A percentile compares a stretch with the other conserved stretches of the same genome.
Evolutionary conservation across 768 basidiomycete species (phyloP).

Genomic region (Macrolepiota albuminosa): DNA sequence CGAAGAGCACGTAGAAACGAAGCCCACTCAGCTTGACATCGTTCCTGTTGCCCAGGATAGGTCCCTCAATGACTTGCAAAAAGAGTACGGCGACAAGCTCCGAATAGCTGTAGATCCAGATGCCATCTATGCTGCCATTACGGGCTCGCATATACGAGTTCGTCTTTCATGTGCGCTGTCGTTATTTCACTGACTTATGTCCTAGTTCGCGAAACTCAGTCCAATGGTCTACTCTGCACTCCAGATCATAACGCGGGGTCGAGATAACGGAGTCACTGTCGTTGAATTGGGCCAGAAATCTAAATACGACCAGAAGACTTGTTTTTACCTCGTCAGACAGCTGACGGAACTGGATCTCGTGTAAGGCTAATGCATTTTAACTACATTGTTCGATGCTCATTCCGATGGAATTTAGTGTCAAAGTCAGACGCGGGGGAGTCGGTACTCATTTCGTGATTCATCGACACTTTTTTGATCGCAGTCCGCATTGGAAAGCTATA

Average conservation of each 20-base stretch:
- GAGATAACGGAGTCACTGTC: constrained; percentile 73
- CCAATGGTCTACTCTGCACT: constrained; percentile 83
- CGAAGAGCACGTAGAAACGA: constrained; percentile 38
- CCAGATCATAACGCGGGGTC: constrained; percentile 78
- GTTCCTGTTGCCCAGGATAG: constrained; percentile 52
- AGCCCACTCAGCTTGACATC: constrained; percentile 42
- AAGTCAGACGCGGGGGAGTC: constrained; percentile 72
- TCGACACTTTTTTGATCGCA: constrained; percentile 77
- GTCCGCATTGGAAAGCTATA: constrained; percentile 71
- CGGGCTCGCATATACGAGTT: constrained; percentile 82
- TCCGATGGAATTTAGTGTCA: constrained; percentile 42
- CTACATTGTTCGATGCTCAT: not conserved
- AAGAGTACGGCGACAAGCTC: constrained; percentile 55
- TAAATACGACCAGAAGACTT: constrained; percentile 85
- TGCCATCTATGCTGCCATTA: constrained; percentile 72
- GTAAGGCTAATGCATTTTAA: constrained; percentile 33
- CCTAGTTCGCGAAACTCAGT: constrained; percentile 72
- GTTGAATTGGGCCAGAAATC: constrained; percentile 74
- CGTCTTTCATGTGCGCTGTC: constrained; percentile 19
- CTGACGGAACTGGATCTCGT: constrained; percentile 69
- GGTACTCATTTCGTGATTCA: constrained; percentile 79
- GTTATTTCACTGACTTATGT: constrained; percentile 6
- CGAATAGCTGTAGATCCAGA: constrained; percentile 75
- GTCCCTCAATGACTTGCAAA: constrained; percentile 51
- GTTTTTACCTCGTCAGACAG: constrained; percentile 80